Evolutionary conservation across 805 yeast species (phyloP), one percentile per base, ranked within the genome.

Genomic region (Grigorovia yakushimaensis): DNA sequence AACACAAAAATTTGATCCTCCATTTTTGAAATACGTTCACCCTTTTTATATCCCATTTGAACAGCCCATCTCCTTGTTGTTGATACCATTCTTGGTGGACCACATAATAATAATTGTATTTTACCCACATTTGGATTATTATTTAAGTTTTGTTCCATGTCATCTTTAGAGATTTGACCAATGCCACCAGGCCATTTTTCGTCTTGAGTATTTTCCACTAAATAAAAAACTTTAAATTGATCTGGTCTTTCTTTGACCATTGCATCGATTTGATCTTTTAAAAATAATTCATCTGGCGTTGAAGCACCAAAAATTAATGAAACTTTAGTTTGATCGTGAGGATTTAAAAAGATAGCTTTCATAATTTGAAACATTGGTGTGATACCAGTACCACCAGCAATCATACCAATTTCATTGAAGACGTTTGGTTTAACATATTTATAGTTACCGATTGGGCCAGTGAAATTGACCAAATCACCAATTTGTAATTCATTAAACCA

Each of bases 361-460:
- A 89, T 79, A 55, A 88, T 82, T 72, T 88, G 96, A 68, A 80
- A 87, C 96, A 88, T 88, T 64, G 96, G 96, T 7, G 96, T 84
- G 59, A 88, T 84, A 65, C 97, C 97, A 37, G 97, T 87, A 60
- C 97, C 98, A 56, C 97, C 97, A 39, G 96, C 95, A 54, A 91
- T 81, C 97, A 89, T 89, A 47, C 84, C 88, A 50, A 89, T 73
- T 50, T 76, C 74, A 49, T 74, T 70, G 48, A 77, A 81, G 81
- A 83, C 80, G 68, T 85, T 86, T 56, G 94, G 88, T 46, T 78
- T 72, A 3, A 15, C 7, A 70, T 89, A 89, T 51, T 80, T 76
- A 73, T 85, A 88, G 59, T 79, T 79, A 7, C 98, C 97, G 69
- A 85, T 86, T 57, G 98, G 98, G 24, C 98, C 96, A 62, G 84